Conservation (phyloP, 2,329 filamentous ascomycete species). For the Alternaria ethzedia region DNA sequence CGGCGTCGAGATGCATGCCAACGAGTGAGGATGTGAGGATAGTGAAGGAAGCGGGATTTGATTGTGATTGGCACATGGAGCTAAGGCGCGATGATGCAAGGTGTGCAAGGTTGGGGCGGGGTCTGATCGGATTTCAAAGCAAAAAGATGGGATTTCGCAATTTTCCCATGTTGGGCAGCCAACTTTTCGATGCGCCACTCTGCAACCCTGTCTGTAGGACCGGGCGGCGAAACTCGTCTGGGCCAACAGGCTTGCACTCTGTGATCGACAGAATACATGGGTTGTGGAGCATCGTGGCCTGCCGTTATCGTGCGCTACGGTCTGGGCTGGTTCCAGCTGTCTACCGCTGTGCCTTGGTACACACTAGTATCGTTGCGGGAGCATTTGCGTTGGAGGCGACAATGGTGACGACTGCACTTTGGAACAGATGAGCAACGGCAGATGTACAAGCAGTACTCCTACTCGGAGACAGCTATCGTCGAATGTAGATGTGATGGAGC, state of each 20-base stretch:
- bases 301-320: neutral
- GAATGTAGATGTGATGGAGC: neutral
- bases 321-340: neutral
- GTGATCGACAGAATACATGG: neutral
- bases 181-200: constrained; percentile 5
- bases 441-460: neutral
- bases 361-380: neutral
- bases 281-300: neutral
- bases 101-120: neutral
- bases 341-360: neutral
- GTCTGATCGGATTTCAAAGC: constrained; percentile 8
- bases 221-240: neutral
- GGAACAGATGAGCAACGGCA: neutral
- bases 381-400: neutral
- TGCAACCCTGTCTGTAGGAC: neutral
- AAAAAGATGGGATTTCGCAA: constrained; percentile 3
- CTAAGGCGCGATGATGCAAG: constrained; percentile 4
- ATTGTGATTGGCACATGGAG: neutral
- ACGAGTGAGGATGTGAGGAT: neutral
- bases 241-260: neutral
- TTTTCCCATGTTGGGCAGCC: neutral
- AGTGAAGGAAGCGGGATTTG: neutral
- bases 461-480: neutral
- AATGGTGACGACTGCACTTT: neutral
- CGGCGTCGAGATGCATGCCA: neutral